Base-by-base conservation (phyloP, 495 filamentous ascomycete species). In the Cairneyella variabilis region DNA sequence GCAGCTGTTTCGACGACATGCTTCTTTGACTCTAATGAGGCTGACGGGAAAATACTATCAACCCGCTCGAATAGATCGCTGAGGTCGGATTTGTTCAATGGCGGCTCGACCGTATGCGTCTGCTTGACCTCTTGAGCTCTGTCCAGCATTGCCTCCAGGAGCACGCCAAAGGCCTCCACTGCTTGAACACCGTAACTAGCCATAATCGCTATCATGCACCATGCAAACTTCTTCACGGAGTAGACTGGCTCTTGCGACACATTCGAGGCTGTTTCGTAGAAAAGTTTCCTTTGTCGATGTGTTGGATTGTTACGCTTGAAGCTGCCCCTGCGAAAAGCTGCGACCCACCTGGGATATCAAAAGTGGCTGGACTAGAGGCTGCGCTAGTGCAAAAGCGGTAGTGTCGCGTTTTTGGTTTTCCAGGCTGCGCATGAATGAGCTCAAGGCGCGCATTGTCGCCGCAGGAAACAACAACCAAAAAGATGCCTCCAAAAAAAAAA, bases 1-100 rank as follows among this genome's bases (percentile, higher is more conserved):
- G 84, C 88, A 17, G 87, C 89, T 21, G 84, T 89, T 64, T 95
- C 90, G 32, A 91, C 78, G 12, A 84, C 76, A 41, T 55, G 58
- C 55, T 66, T 75, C 64, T 57, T 77, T 48, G 26, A 55, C 10
- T 65, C 63, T 21, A 32, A 30, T 14, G 55, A 58, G 18, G n/a
- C 34, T 18, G 51, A 39, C 21, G 18, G 39, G 26, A 49, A 55
- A 5, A 37, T 26, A 3, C 16, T 27, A 10, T 37, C 14, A 16
- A 56, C 36, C 39, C 54, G 56, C 34, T 61, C 68, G 60, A 60
- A 61, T 18, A 76, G 61, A 47, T 79, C 70, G 17, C 68, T 65
- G 38, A 90, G 75, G 59, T 83, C 75, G 34, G 74, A 66, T 55
- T 85, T 80, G 12, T 78, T 79, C 62, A 98, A 75, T 9, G 89